Percentiles rank a stretch among this genome's conserved stretches.
Evolutionary conservation across 1,284 basidiomycete species (phyloP).

Genomic region (Irpex sp.): DNA sequence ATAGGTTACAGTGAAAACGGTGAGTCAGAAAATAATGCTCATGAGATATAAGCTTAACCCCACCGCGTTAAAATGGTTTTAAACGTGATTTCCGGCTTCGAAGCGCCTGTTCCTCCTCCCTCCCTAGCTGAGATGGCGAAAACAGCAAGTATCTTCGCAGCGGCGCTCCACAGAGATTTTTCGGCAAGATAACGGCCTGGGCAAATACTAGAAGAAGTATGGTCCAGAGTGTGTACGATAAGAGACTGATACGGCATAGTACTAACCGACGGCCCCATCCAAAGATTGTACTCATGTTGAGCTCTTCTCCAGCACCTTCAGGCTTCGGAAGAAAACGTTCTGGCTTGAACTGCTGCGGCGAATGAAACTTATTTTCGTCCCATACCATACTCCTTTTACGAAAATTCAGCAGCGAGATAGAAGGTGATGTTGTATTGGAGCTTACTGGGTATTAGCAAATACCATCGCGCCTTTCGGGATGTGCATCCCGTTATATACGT

Average conservation of each 20-base stretch:
- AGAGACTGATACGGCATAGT: no score
- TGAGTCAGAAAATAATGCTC: neutral
- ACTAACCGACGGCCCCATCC: slow-evolving; percentile 9
- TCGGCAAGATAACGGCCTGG: slow-evolving; percentile 1
- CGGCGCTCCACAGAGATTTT: neutral
- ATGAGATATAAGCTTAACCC: neutral
- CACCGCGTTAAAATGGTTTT: neutral
- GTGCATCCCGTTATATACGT: slow-evolving; percentile 7
- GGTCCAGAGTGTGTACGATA: no score
- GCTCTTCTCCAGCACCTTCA: neutral
- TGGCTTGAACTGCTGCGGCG: slow-evolving; percentile 18
- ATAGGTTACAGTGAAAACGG: neutral
- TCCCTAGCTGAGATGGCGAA: neutral
- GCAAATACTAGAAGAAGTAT: neutral
- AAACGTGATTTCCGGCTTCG: slow-evolving; percentile 1
- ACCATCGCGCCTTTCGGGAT: slow-evolving; percentile 9
- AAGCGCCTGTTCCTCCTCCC: neutral
- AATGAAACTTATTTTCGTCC: slow-evolving; percentile 14
- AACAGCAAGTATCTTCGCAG: neutral
- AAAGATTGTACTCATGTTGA: slow-evolving; percentile 2
- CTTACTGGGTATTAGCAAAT: slow-evolving; percentile 7
- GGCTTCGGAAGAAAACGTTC: slow-evolving; percentile 9
- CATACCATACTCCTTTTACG: slow-evolving; percentile 1
- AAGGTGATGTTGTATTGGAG: neutral
- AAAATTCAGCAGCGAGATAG: neutral